phyloP scores from a whole-genome alignment of 179 eudicot genomes.

The Dionaea muscipula region DNA sequence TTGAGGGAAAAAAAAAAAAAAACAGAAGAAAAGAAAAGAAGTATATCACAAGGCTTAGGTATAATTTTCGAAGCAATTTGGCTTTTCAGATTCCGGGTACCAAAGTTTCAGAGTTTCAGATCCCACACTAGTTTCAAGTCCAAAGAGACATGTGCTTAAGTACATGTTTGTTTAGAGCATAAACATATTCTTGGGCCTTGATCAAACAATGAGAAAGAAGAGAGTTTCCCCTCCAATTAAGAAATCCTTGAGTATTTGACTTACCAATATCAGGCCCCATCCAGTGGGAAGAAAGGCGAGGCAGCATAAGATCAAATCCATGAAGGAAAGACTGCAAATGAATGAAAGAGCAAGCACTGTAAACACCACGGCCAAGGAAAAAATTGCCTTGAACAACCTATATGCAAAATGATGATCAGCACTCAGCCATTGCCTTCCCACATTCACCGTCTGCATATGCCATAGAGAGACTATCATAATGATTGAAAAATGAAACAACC shows the following conservation, averaged over 20 bases:
- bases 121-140: too few relatives aligned
- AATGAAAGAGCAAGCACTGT: slow-evolving; percentile 52
- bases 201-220: neutral
- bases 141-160: too few relatives aligned
- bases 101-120: too few relatives aligned
- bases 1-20: too few relatives aligned
- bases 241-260: neutral
- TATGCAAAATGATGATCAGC: slow-evolving; percentile 64
- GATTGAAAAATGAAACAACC: too few relatives aligned
- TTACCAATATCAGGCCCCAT: slow-evolving; percentile 90
- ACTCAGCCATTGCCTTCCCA: slow-evolving; percentile 60
- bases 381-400: slow-evolving; percentile 71
- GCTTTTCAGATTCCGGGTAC: too few relatives aligned
- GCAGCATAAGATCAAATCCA: slow-evolving; percentile 75
- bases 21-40: slow-evolving; percentile 5
- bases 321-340: slow-evolving; percentile 52
- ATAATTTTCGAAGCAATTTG: too few relatives aligned
- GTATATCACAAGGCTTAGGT: neutral
- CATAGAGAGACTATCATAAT: slow-evolving; percentile 6
- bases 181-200: neutral
- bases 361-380: slow-evolving; percentile 59
- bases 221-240: too few relatives aligned
- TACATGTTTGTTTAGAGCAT: too few relatives aligned
- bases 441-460: slow-evolving; percentile 44
- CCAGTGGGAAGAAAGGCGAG: slow-evolving; percentile 92